Evolutionary conservation across 331 rosid genomes (phyloP).

Genomic region (Erythrophleum ivorense): DNA sequence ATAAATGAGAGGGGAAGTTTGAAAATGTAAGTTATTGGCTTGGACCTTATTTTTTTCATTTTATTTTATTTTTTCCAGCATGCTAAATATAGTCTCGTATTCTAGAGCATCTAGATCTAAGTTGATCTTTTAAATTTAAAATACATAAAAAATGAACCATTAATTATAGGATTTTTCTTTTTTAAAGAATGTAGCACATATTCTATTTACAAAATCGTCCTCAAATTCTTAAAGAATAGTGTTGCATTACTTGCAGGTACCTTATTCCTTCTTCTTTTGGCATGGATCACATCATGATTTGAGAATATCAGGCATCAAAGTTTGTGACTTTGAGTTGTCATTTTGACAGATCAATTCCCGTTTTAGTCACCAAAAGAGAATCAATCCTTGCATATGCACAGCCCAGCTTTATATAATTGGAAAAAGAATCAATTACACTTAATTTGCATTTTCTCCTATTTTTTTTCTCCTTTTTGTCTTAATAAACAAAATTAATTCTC

Average conservation of each 20-base stretch:
- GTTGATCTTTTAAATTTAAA: no score
- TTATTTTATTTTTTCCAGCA: no score
- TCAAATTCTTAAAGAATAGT: background rate
- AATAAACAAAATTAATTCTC: no score
- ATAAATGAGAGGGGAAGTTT: no score
- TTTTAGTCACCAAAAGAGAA: background rate
- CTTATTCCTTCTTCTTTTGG: background rate
- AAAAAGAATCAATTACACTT: background rate
- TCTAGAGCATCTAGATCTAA: no score
- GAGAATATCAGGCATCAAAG: background rate
- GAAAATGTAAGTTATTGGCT: no score
- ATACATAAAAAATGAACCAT: background rate
- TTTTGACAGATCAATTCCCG: constrained; percentile 1
- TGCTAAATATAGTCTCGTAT: no score
- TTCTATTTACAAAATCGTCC: background rate
- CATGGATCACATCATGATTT: background rate
- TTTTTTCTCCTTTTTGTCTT: no score
- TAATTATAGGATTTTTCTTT: background rate
- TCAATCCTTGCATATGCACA: background rate
- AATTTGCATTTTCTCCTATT: background rate
- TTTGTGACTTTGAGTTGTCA: constrained; percentile 5
- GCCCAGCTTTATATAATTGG: background rate
- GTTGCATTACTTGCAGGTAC: background rate
- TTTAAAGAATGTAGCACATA: background rate
- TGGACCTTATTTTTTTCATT: no score